Evolutionary conservation across 139 green algal species (phyloP).

Genomic region (Chlorella sp.): DNA sequence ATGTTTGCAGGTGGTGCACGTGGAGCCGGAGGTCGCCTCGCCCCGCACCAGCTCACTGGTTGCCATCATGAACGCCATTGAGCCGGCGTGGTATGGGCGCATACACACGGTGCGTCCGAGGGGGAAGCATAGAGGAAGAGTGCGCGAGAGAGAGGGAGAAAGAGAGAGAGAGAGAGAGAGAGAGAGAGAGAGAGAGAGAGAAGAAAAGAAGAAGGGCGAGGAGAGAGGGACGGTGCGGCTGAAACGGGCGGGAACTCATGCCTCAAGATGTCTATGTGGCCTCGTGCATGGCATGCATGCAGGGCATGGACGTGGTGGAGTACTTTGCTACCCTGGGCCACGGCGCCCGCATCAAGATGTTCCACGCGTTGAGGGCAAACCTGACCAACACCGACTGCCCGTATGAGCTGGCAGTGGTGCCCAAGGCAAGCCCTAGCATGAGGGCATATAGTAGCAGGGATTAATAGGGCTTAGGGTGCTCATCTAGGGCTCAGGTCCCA

Average conservation of each 20-base stretch:
- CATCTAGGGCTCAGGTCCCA: not conserved
- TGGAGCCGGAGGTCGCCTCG: not conserved
- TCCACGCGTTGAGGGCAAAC: conserved; percentile 34
- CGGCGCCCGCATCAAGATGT: conserved; percentile 42
- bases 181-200: not conserved
- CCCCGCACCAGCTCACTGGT: conserved; percentile 5
- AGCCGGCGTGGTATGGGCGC: conserved; percentile 19
- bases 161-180: not conserved
- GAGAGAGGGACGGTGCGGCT: too few relatives aligned
- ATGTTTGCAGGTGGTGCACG: not conserved
- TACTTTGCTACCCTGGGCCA: conserved; percentile 46
- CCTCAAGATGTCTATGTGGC: not conserved
- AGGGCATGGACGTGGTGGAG: conserved; percentile 46
- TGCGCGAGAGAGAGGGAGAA: not conserved
- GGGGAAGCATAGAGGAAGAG: not conserved
- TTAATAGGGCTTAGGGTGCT: not conserved
- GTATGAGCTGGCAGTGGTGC: conserved; percentile 41
- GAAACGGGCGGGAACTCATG: too few relatives aligned
- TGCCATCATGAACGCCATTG: conserved; percentile 16
- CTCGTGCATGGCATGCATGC: not conserved
- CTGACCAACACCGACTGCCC: conserved; percentile 28
- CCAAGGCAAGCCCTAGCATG: conserved; percentile 10
- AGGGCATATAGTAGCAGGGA: not conserved
- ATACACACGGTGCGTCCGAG: conserved; percentile 11
- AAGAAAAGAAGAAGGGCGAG: too few relatives aligned